Conservation (phyloP, 2,329 filamentous ascomycete genomes). For the Pseudogymnoascus sp. region DNA sequence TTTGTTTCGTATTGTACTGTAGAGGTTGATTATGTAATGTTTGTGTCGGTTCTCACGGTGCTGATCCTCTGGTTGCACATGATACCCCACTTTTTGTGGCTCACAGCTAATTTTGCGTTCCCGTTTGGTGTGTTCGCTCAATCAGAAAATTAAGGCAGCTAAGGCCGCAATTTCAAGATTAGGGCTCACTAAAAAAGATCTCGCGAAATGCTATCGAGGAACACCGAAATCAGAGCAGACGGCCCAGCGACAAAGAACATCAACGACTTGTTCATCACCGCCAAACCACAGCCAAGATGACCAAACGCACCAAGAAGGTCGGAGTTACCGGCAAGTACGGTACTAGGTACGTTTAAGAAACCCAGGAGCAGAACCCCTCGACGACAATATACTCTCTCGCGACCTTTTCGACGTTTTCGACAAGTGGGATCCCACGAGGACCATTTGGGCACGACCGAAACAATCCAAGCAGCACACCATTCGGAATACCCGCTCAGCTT, state of each 20-base stretch:
- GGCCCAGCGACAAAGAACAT: slow-evolving; percentile 9
- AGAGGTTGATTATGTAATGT: background rate
- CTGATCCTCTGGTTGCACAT: background rate
- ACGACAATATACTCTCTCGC: slow-evolving; percentile 12
- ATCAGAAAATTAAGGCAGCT: background rate
- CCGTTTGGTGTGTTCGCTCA: background rate
- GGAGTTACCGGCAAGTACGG: slow-evolving; percentile 98
- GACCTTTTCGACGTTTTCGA: slow-evolving; percentile 8
- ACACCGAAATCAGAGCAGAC: slow-evolving; percentile 9
- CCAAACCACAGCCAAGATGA: slow-evolving; percentile 60
- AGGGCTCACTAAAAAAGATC: slow-evolving; percentile 10
- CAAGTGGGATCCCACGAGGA: slow-evolving; percentile 12
- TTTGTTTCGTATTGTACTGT: background rate
- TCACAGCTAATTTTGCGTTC: background rate
- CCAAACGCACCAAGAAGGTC: slow-evolving; percentile 97
- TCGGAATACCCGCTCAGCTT: background rate
- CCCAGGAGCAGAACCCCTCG: slow-evolving; percentile 20
- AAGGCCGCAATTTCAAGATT: background rate
- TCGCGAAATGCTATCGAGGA: slow-evolving; percentile 8
- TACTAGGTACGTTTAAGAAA: slow-evolving; percentile 63
- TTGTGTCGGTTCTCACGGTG: background rate
- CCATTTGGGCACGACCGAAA: background rate
- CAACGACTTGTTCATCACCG: slow-evolving; percentile 19
- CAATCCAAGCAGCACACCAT: slow-evolving; percentile 1
- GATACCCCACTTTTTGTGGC: too few relatives aligned